These are phyloP conservation scores for Exophiala bonariae DNA, from an alignment of 2,329 filamentous ascomycete genomes.

Conservation along the genomic window DNA sequence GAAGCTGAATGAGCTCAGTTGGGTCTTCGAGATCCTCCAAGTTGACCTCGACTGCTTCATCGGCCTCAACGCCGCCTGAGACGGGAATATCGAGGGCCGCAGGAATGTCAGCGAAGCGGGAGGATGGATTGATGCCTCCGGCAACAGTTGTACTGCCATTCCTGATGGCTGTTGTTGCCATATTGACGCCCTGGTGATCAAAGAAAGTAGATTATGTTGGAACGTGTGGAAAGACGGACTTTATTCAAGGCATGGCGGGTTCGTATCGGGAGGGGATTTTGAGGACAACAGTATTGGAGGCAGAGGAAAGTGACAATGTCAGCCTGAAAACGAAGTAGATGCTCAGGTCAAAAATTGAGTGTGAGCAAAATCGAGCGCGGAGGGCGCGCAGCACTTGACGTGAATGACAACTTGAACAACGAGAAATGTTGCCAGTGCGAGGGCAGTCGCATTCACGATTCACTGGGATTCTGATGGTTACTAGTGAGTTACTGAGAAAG, in stretches of 20 bases:
- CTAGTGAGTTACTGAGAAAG: too few relatives aligned
- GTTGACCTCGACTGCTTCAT: conserved; percentile 84
- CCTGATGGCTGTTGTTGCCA: conserved; percentile 15
- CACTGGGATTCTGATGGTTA: too few relatives aligned
- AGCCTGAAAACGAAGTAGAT: too few relatives aligned
- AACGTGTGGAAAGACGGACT: not conserved
- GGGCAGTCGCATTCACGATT: too few relatives aligned
- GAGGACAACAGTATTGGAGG: too few relatives aligned
- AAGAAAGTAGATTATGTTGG: too few relatives aligned
- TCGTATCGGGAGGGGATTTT: not conserved
- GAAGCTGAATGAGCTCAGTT: conserved; percentile 88
- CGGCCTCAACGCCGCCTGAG: conserved; percentile 58
- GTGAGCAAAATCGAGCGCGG: too few relatives aligned
- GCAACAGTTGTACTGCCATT: conserved; percentile 12
- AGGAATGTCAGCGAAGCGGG: conserved; percentile 63
- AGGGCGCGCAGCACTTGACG: too few relatives aligned
- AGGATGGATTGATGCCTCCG: conserved; percentile 14
- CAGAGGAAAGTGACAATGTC: too few relatives aligned
- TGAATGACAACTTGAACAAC: too few relatives aligned
- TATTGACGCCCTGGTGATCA: not conserved
- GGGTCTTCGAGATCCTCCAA: conserved; percentile 90
- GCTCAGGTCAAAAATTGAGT: too few relatives aligned
- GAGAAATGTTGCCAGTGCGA: too few relatives aligned
- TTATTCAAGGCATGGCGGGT: conserved; percentile 5
- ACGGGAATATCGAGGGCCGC: conserved; percentile 65